These are phyloP conservation scores for Sporothrix sp. DNA, from an alignment of 2,329 filamentous ascomycete species.

Conservation along the genomic window DNA sequence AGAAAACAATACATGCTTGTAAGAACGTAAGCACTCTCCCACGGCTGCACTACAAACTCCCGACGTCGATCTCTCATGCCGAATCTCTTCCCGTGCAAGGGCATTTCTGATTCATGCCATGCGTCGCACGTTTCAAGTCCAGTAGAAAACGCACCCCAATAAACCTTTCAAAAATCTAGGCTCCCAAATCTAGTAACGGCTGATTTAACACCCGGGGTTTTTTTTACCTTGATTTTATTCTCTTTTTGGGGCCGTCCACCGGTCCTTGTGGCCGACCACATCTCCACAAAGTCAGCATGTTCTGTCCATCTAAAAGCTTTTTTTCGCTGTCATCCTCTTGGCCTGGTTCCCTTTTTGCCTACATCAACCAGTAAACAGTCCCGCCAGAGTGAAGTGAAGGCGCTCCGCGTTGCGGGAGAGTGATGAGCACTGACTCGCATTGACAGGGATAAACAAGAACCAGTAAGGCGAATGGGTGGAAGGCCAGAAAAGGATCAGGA, in stretches of 20 bases:
- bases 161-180: neutral
- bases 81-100: neutral
- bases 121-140: neutral
- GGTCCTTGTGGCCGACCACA: constrained; percentile 12
- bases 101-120: neutral
- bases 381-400: neutral
- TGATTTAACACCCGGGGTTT: neutral
- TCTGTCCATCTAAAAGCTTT: neutral
- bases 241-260: neutral
- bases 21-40: neutral
- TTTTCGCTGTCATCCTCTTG: neutral
- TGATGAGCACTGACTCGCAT: constrained; percentile 11
- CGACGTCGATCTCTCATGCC: constrained; percentile 2
- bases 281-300: constrained; percentile 6
- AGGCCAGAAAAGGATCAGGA: neutral
- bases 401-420: constrained; percentile 1
- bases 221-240: neutral
- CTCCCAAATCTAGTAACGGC: constrained; percentile 4
- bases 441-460: constrained; percentile 2
- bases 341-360: neutral
- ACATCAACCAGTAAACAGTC: neutral
- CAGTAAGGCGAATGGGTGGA: neutral
- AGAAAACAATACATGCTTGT: neutral
- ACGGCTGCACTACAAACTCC: neutral
- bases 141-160: neutral